Base-by-base conservation (phyloP, 1,284 basidiomycete species). In the Ustilago vetiveriae region DNA sequence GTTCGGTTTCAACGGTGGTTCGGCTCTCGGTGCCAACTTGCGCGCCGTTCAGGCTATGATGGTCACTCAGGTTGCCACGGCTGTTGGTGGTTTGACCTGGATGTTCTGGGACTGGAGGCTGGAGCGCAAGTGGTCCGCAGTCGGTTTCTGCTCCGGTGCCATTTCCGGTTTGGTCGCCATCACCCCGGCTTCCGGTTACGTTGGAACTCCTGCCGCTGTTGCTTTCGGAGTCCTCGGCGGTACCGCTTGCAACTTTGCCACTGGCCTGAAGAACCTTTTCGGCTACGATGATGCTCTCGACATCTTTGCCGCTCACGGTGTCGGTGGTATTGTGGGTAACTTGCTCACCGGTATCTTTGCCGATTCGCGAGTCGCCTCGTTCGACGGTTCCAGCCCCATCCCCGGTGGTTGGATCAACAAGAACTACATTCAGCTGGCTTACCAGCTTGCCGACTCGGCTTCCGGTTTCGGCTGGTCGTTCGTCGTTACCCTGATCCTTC, bases 91-190 rank as follows among this genome's bases (percentile, higher is more conserved):
- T 0, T 50, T 84, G 10, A 82, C 83, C 1, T 84, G 84, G 84
- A 82, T 84, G 81, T 59, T 80, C 55, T 65, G 62, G 62, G 62
- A 65, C 38, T 65, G 62, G 62, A 65, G 62, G 62, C 46, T 65
- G 23, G 84, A 85, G 76, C 68, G 82, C 39, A 85, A 85, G 75
- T 85, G 82, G 82, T 82, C 78, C 13, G 80, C 78, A 5, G 92
- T 98, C 65, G 94, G 94, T 14, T 95, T 98, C 85, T 98, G 95
- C 85, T 93, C 92, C 3, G 95, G 95, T 49, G 93, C 92, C 56
- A 90, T 98, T 72, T 86, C 90, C 13, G 94, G 93, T 49, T 87
- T 96, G 11, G 92, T 92, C 27, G 90, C 90, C 27, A 70, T 73
- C 71, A 70, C 72, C 14, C 72, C 94, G 14, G 94, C 88, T 6